A percentile compares a stretch with the other conserved stretches of the same genome.
These are phyloP conservation scores for Leccinellum luteum DNA, from an alignment of 768 basidiomycete genomes.

Conservation along the genomic window DNA sequence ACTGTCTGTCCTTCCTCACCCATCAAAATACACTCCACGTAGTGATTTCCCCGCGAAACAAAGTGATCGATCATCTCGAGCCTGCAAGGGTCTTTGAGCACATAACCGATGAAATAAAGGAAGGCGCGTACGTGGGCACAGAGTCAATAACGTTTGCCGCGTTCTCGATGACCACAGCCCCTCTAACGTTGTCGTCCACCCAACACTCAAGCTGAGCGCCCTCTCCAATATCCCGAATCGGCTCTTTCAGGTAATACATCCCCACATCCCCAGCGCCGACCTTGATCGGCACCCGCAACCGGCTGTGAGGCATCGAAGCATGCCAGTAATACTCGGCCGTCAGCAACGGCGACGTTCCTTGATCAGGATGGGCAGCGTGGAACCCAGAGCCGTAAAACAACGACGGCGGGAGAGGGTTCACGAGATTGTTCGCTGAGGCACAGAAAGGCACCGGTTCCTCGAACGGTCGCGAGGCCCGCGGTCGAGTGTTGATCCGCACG, in stretches of 20 bases:
- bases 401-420: constrained; percentile 94
- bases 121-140: constrained; percentile 59
- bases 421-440: constrained; percentile 94
- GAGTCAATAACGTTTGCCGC: constrained; percentile 61
- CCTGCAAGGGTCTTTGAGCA: constrained; percentile 37
- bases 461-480: constrained; percentile 52
- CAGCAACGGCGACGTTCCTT: constrained; percentile 45
- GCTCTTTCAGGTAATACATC: constrained; percentile 84
- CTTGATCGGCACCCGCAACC: constrained; percentile 79
- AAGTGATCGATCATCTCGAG: constrained; percentile 82
- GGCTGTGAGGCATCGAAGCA: constrained; percentile 79
- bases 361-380: constrained; percentile 70
- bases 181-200: constrained; percentile 94
- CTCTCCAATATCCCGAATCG: constrained; percentile 50
- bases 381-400: constrained; percentile 94
- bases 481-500: constrained; percentile 67
- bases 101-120: not conserved
- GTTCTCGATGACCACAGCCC: constrained; percentile 77
- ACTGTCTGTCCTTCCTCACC: constrained; percentile 86
- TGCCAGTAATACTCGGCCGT: constrained; percentile 87
- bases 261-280: constrained; percentile 90
- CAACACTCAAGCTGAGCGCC: constrained; percentile 85
- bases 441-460: constrained; percentile 91
- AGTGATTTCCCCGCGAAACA: constrained; percentile 89
- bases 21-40: constrained; percentile 82